Evolutionary conservation across 2,329 filamentous ascomycete genomes (phyloP), one percentile per base, ranked within the genome.

Genomic region (Colletotrichum sidae): DNA sequence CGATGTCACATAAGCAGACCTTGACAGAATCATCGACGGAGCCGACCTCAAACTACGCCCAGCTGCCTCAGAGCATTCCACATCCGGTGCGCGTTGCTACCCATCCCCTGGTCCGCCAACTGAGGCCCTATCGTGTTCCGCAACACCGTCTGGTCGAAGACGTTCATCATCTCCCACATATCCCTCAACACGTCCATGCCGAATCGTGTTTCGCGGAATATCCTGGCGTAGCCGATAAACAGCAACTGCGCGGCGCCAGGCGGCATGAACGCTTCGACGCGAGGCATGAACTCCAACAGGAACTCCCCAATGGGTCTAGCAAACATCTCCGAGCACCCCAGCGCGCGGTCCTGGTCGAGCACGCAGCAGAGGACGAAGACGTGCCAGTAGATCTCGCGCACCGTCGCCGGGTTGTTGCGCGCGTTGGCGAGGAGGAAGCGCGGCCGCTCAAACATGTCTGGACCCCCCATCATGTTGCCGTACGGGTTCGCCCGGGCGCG

Each of bases 271-370:
- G 54, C 46, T 58, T 67, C 57, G 4, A 57, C 66, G n/a, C 63
- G 7, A 11, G 66, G 68, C 25, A 73, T 69, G 11, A 75, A 57
- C 33, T 49, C 51, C 47, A 71, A 54, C 15, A 75, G 65, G 38
- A 75, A 74, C 37, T 62, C 55, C 8, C 72, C 67, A 17, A 76
- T 60, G 13, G 65, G 62, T 8, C 58, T 45, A 3, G 74, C 69
- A 17, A 77, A 65, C 34, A 38, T 52, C 2, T 69, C 62, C 13
- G 73, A 73, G 50, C 73, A 76, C 7, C 73, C 74, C 2, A 76
- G 58, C 4, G 70, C 71, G 12, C 54, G 56, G 38, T 70, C 68
- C 34, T 73, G 69, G 39, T 73, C 70, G 8, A 77, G 69, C 8
- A 75, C 64, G 13, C 74, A 65, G 57, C 72, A 75, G 13, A 76